A percentile compares a stretch with the other conserved stretches of the same genome.
These are phyloP conservation scores for Bipolaris cookei DNA, from an alignment of 2,329 filamentous ascomycete species.

Conservation along the genomic window DNA sequence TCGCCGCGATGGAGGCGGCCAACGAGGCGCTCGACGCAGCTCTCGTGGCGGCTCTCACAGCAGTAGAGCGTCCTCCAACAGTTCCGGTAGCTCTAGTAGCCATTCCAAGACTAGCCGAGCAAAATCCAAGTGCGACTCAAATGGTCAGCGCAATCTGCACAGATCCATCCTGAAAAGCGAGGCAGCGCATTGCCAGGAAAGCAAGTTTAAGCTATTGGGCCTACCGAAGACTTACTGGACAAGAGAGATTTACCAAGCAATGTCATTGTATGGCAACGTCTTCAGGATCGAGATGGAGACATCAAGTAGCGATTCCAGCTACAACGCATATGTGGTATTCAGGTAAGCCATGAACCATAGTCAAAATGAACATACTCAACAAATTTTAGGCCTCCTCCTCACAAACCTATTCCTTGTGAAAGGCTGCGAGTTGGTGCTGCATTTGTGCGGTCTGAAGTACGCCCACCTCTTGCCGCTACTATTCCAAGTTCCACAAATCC, in stretches of 20 bases:
- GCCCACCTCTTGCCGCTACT: conserved; percentile 3
- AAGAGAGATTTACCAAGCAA: conserved; percentile 28
- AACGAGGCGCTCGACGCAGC: conserved; percentile 13
- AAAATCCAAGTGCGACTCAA: conserved; percentile 6
- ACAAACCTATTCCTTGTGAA: conserved; percentile 9
- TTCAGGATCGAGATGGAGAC: conserved; percentile 37
- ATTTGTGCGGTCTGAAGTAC: conserved; percentile 14
- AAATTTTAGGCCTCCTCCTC: conserved; percentile 23
- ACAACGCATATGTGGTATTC: conserved; percentile 32
- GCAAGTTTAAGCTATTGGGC: conserved; percentile 27
- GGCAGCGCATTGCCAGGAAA: conserved; percentile 25
- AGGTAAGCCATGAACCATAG: conserved; percentile 21
- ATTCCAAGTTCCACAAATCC: conserved; percentile 35
- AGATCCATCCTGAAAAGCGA: conserved; percentile 8
- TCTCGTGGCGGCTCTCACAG: conserved; percentile 12
- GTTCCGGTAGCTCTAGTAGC: conserved; percentile 23
- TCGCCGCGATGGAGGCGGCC: conserved; percentile 5
- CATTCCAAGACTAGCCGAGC: conserved; percentile 9
- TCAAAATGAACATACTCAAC: neutral
- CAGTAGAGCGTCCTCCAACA: conserved; percentile 21
- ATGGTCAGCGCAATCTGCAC: neutral
- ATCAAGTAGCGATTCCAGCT: conserved; percentile 6
- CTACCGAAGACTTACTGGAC: conserved; percentile 29
- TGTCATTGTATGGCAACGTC: conserved; percentile 37
- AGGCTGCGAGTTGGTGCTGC: conserved; percentile 13